Evolutionary conservation across 345 rosid genomes (phyloP).

Genomic region (Arabidopsis arenosa): DNA sequence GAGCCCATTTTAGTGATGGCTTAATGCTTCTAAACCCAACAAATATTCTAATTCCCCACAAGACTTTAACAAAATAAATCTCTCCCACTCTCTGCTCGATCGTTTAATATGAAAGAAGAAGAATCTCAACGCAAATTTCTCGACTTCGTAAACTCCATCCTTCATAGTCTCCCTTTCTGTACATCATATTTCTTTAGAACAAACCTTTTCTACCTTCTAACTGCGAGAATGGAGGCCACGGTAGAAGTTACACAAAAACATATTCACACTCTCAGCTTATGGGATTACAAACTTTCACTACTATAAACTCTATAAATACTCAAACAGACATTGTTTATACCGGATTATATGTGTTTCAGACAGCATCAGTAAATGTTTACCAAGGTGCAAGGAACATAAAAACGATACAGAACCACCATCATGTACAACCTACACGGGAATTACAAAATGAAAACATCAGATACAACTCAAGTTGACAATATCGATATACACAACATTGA

Average conservation of each 20-base stretch:
- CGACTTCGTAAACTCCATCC: background rate
- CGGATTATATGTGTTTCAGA: background rate
- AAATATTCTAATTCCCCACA: too few species aligned
- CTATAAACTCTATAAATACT: background rate
- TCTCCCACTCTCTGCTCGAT: background rate
- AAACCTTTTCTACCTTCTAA: too few species aligned
- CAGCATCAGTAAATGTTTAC: slow-evolving; percentile 13
- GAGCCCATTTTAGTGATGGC: too few species aligned
- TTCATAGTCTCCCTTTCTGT: too few species aligned
- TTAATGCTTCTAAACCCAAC: too few species aligned
- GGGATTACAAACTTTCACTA: slow-evolving; percentile 10
- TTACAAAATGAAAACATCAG: slow-evolving; percentile 24
- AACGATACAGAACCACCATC: slow-evolving; percentile 98
- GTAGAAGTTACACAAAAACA: background rate
- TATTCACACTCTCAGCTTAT: background rate
- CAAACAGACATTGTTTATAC: background rate
- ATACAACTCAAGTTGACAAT: background rate
- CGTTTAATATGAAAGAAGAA: slow-evolving; percentile 28
- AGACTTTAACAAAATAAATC: too few species aligned
- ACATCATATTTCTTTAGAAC: too few species aligned
- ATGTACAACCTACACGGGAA: slow-evolving; percentile 67
- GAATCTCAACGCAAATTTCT: slow-evolving; percentile 35
- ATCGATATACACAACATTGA: background rate
- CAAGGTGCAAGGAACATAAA: background rate
- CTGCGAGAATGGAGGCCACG: too few species aligned